Percentiles rank a stretch among this genome's conserved stretches.
Conservation (phyloP, 148 eudicot genomes). For the Rhododendron henanense region DNA sequence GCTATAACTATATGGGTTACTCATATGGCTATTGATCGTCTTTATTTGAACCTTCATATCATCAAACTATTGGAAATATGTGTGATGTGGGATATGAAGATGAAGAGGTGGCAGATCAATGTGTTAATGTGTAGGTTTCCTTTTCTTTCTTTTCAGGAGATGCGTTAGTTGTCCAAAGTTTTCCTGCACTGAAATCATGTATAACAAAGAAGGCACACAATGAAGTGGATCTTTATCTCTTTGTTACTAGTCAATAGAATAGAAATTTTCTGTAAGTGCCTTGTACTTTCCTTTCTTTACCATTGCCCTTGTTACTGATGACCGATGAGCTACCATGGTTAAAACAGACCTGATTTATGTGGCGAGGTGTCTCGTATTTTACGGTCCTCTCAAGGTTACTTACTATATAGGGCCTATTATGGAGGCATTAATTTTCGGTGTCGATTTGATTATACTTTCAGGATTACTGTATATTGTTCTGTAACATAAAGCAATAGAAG, state of each 20-base stretch:
- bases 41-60: background rate
- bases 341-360: background rate
- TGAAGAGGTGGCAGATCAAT: slow-evolving; percentile 3
- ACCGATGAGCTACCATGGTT: background rate
- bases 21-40: slow-evolving; percentile 50
- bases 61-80: background rate
- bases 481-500: too few species aligned
- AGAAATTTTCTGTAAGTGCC: background rate
- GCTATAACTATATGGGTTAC: slow-evolving; percentile 81
- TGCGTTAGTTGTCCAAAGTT: background rate
- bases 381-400: background rate
- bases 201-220: background rate
- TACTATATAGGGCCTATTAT: background rate
- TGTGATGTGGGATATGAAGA: slow-evolving; percentile 10
- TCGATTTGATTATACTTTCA: background rate
- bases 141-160: background rate
- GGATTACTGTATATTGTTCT: background rate
- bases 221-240: background rate
- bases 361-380: background rate
- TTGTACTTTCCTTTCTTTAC: background rate
- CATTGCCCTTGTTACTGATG: background rate
- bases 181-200: background rate
- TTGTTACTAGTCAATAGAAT: background rate
- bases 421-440: background rate
- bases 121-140: background rate